A percentile compares a stretch with the other conserved stretches of the same genome.
Conservation (phyloP, 305 asterid species). For the Fraxinus xanthoxyloides region DNA sequence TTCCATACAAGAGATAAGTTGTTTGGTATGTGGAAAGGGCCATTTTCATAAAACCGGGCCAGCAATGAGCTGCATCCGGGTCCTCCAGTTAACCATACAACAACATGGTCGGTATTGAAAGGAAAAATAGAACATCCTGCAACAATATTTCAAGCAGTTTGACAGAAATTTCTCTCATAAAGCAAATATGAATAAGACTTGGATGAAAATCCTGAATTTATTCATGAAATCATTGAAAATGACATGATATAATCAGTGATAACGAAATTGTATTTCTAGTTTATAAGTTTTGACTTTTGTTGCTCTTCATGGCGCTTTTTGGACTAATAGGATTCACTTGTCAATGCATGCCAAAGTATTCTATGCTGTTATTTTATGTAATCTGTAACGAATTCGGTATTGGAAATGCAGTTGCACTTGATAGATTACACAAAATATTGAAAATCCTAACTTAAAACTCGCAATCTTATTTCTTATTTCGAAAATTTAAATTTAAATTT, state of each 20-base stretch:
- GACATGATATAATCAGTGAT: background rate
- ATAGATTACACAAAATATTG: background rate
- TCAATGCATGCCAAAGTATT: background rate
- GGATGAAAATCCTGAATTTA: background rate
- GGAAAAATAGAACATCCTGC: slow-evolving; percentile 94
- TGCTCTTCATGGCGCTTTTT: background rate
- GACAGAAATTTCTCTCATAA: background rate
- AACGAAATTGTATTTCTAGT: background rate
- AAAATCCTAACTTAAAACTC: background rate
- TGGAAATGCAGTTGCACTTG: background rate
- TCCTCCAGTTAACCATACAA: slow-evolving; percentile 92
- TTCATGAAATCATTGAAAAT: background rate
- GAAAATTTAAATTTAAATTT: background rate
- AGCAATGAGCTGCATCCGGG: slow-evolving; percentile 87
- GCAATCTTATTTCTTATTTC: background rate
- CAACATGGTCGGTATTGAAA: slow-evolving; percentile 84
- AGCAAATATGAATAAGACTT: background rate
- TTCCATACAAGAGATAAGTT: slow-evolving; percentile 75
- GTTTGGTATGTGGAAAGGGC: slow-evolving; percentile 62
- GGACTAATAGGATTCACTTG: background rate
- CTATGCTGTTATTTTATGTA: background rate
- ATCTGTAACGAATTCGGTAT: background rate
- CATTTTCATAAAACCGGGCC: slow-evolving; percentile 89
- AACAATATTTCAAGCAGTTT: slow-evolving; percentile 8
- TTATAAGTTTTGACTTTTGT: background rate